Evolutionary conservation across 345 rosid genomes (phyloP), one percentile per base, ranked within the genome.

Genomic region (Brassica nigra): DNA sequence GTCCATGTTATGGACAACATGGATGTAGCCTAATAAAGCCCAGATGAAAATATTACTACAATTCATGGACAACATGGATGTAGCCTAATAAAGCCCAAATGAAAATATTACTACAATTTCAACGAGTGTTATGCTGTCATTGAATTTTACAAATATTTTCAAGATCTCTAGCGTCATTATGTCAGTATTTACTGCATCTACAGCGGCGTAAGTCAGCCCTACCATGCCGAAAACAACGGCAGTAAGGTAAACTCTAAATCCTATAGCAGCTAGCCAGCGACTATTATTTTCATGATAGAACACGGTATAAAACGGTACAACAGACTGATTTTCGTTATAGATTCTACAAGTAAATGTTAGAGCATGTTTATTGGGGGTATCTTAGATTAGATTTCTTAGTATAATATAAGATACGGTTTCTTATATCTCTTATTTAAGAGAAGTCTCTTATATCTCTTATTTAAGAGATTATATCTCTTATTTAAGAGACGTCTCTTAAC

Each of bases 131-230:
- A 7, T 70, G 73, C 7, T 34, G 37, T 34, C 8, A 34, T 6
- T 34, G 37, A 34, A 5, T 37, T 5, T 15, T 37, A 37, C 42
- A 8, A 37, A 8, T 37, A 37, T 37, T 37, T 37, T 37, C 10
- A 37, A 8, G 42, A 37, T 37, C 42, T 37, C 42, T 6, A 8
- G 8, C 42, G 6, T 37, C 11, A 37, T 7, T 37, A 8, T 8
- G 42, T 7, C 42, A 8, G 8, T 37, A 37, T 37, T 7, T 37
- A 95, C 99, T 29, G 99, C 97, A 37, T 37, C 2, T 37, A 95
- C 99, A 33, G 99, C 97, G 0, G 95, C 95, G 75, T 90, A 92
- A 74, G 83, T 90, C 55, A 92, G 10, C 39, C 97, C 97, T 77
- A 92, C 95, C 97, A 92, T 95, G 5, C 87, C 92, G 58, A 95